Evolutionary conservation across 805 yeast genomes (phyloP), one percentile per base, ranked within the genome.

Genomic region (Candida hispaniensis): DNA sequence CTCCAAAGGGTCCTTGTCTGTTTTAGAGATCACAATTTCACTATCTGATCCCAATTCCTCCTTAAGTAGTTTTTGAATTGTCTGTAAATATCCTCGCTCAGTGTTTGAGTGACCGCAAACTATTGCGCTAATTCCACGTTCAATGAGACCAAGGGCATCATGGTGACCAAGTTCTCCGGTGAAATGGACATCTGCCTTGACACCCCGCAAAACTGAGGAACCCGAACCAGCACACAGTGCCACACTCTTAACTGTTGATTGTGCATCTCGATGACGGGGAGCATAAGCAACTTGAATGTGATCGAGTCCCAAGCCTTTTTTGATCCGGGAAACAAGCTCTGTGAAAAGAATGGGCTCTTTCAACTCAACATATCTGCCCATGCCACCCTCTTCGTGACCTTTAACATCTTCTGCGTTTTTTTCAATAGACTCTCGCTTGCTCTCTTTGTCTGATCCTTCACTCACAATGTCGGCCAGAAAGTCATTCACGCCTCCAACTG

Each of bases 181-280:
- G 48, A 74, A 70, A 52, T 69, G 79, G 25, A 85, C 61, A 48
- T 91, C 97, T 0, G 75, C 75, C 32, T 63, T 63, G 7, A 55
- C 49, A 5, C 61, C 56, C 20, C 57, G 51, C 56, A 83, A 75
- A 2, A 86, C 82, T 1, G 76, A 66, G 3, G 80, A 77, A 0
- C 98, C 97, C 2, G 94, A 79, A 0, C 99, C 99, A 3, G 98
- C 97, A 57, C 99, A 91, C 10, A 91, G 55, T 1, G 96, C 97
- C 14, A 85, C 61, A 0, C 70, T 66, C 3, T 41, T 41, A 5
- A 57, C 58, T 7, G 41, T 41, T 10, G 43, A 18, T 26, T 39
- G 54, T 44, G 26, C 52, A 8, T 39, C 51, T 24, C 44, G 43
- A 6, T 48, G 52, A 3, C 47, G 45, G 5, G 46, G 48, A 9